Evolutionary conservation across 139 green algal genomes (phyloP).

Genomic region (Nannochloris sp.): DNA sequence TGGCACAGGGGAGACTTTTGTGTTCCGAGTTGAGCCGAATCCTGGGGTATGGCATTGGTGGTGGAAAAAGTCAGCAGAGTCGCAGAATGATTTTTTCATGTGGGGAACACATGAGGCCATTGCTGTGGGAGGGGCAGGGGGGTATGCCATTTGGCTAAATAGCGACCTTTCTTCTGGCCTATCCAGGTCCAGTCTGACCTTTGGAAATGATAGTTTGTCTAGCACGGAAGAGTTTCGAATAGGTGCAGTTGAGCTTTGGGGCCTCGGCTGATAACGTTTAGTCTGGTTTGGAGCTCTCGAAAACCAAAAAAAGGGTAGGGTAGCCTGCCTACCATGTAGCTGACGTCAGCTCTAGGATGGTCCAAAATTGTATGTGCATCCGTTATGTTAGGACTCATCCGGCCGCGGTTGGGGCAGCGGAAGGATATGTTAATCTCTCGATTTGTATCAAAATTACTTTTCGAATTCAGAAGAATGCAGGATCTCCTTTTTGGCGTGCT

Average conservation of each 20-base stretch:
- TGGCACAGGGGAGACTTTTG: constrained; percentile 30
- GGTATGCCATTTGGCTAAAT: constrained; percentile 33
- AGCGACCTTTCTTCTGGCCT: constrained; percentile 15
- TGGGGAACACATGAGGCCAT: constrained; percentile 17
- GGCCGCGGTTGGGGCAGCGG: no score
- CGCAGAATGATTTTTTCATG: constrained; percentile 34
- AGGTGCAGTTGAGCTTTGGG: constrained; percentile 28
- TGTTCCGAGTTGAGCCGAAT: constrained; percentile 18
- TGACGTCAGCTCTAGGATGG: background rate
- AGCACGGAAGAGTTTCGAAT: constrained; percentile 22
- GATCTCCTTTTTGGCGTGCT: no score
- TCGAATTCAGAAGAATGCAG: no score
- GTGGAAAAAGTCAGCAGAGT: background rate
- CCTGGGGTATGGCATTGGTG: constrained; percentile 15
- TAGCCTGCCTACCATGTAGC: no score
- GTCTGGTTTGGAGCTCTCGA: no score
- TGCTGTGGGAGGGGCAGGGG: constrained; percentile 29
- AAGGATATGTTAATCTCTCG: no score
- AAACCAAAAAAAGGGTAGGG: no score
- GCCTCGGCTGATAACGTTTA: background rate
- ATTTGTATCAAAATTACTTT: no score
- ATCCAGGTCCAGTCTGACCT: constrained; percentile 19
- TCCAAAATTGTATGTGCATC: no score
- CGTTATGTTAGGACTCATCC: no score
- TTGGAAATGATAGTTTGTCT: constrained; percentile 26